phyloP scores from a whole-genome alignment of 306 rosid genomes.

The Castanospermum australe region DNA sequence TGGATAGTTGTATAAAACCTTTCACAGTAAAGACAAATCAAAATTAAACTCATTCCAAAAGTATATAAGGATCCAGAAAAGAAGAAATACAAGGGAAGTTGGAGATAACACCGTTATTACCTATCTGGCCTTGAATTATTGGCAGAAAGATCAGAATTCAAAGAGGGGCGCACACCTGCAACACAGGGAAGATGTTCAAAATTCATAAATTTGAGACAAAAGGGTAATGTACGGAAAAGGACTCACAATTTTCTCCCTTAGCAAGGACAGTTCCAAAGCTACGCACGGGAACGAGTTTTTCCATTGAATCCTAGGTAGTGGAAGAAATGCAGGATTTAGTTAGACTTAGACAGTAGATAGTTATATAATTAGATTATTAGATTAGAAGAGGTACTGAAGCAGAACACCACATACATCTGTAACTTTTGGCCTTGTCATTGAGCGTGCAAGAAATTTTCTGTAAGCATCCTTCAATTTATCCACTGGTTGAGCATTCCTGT shows the following conservation, averaged over 20 bases:
- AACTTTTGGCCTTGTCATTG: constrained; percentile 52
- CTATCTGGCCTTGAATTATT: constrained; percentile 54
- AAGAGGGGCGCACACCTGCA: constrained; percentile 45
- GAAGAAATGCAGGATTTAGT: background rate
- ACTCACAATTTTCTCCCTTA: constrained; percentile 66
- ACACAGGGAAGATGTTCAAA: constrained; percentile 16
- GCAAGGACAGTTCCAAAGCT: constrained; percentile 91
- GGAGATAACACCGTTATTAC: constrained; percentile 37
- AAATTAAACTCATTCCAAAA: too few relatives aligned
- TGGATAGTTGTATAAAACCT: too few relatives aligned
- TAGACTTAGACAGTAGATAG: background rate
- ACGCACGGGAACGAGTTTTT: constrained; percentile 52
- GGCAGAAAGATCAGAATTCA: constrained; percentile 37
- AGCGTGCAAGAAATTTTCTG: constrained; percentile 55
- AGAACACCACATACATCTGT: constrained; percentile 39
- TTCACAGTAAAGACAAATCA: too few relatives aligned
- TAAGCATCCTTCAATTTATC: constrained; percentile 53
- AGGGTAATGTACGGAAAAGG: background rate
- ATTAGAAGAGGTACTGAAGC: background rate
- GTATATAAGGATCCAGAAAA: background rate
- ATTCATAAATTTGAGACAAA: background rate
- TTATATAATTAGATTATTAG: background rate
- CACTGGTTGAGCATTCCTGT: constrained; percentile 60
- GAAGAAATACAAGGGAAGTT: background rate
- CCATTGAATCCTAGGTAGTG: constrained; percentile 31